Percentiles rank a stretch among this genome's conserved stretches.
Evolutionary conservation across 2,329 filamentous ascomycete genomes (phyloP).

Genomic region (Didymella lethalis): DNA sequence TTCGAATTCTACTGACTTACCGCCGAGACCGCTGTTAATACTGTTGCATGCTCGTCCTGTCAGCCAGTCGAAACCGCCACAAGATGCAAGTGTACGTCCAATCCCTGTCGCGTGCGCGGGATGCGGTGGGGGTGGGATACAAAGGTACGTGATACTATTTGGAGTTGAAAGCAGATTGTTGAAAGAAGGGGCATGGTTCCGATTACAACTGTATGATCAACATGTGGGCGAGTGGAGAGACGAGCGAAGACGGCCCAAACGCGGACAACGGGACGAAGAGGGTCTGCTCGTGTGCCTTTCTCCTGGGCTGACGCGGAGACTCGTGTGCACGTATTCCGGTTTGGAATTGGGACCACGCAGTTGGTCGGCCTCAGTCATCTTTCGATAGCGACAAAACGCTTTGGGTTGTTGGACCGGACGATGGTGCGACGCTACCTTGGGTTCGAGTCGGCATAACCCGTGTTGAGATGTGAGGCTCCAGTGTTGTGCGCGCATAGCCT

Average conservation of each 20-base stretch:
- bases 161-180: slow-evolving; percentile 31
- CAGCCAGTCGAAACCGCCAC: slow-evolving; percentile 21
- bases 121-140: slow-evolving; percentile 34
- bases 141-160: slow-evolving; percentile 42
- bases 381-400: slow-evolving; percentile 16
- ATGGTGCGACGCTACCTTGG: slow-evolving; percentile 14
- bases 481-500: slow-evolving; percentile 18
- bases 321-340: slow-evolving; percentile 26
- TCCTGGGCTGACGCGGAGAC: slow-evolving; percentile 28
- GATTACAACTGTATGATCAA: slow-evolving; percentile 23
- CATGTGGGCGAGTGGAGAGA: slow-evolving; percentile 28
- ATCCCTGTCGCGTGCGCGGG: slow-evolving; percentile 34
- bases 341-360: slow-evolving; percentile 2
- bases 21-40: slow-evolving; percentile 25
- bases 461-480: slow-evolving; percentile 22
- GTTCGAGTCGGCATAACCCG: slow-evolving; percentile 17
- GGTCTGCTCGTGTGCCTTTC: slow-evolving; percentile 36
- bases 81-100: slow-evolving; percentile 6
- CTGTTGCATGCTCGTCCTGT: slow-evolving; percentile 10
- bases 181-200: slow-evolving; percentile 16
- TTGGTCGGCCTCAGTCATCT: slow-evolving; percentile 25
- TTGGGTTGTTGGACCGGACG: slow-evolving; percentile 17
- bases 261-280: slow-evolving; percentile 26
- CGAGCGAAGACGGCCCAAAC: slow-evolving; percentile 22
- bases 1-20: slow-evolving; percentile 13